Evolutionary conservation across 2,329 filamentous ascomycete species (phyloP), one percentile per base, ranked within the genome.

Genomic region (Fusarium cyanostomum): DNA sequence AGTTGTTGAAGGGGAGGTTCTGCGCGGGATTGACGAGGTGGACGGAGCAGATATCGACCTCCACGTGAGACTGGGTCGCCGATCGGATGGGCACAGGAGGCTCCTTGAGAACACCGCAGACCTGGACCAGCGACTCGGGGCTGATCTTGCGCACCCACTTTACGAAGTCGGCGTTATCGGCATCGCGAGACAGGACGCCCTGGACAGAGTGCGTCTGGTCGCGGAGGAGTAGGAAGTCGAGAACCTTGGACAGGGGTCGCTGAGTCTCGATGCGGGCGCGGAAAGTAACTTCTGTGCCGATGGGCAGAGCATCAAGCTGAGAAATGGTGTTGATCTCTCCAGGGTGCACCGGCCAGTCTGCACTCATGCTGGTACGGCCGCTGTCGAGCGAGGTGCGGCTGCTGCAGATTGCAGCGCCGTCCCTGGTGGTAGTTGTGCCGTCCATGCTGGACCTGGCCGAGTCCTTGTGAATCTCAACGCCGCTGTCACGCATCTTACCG

Each of bases 61-160:
- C 94, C 31, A 94, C 80, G 56, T 90, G 84, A 68, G 92, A 89
- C 63, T 94, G 86, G 5, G 88, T 89, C 27, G 91, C 90, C 34
- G 92, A 89, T 65, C 89, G 87, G 56, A 97, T 84, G 34, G 88
- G 86, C 68, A 93, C 87, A 7, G 90, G 87, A 0, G 92, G 90
- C 60, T 84, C 82, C 71, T 92, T 90, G 5, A 97, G 78, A 2
- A 84, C 84, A 56, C 92, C 94, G 49, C 84, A 87, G 53, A 96
- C 87, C 55, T 91, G 86, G 6, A 97, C 87, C 46, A 97, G 85
- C 8, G 88, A 90, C 73, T 96, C 94, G 7, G 89, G 81, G 52
- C 89, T 88, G 41, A 97, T 81, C 73, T 92, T 92, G 77, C 96
- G 91, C 3, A 92, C 91, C 91, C 92, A 96, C 72, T 91, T 89